Evolutionary conservation across 2,329 filamentous ascomycete genomes (phyloP).

Genomic region (Aspergillus sergii): DNA sequence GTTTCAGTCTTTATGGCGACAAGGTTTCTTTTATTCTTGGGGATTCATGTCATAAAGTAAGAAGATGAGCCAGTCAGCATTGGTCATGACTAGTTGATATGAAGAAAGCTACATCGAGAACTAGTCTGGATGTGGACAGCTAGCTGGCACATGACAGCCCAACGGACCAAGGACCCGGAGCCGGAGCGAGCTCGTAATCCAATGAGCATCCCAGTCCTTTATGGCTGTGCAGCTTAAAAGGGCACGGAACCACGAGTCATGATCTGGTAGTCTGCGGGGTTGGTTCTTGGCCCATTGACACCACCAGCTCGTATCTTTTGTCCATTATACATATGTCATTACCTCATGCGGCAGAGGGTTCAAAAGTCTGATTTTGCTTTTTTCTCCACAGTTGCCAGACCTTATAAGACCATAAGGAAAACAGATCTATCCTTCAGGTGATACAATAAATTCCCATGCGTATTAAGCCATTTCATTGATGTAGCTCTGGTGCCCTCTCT

Average conservation of each 20-base stretch:
- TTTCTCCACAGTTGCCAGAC: background rate
- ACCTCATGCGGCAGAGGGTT: background rate
- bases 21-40: too few relatives aligned
- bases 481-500: background rate
- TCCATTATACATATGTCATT: background rate
- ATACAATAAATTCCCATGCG: background rate
- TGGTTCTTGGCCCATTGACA: background rate
- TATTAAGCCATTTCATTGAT: conserved; percentile 3
- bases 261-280: background rate
- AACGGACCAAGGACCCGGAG: background rate
- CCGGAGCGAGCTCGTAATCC: background rate
- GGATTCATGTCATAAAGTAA: too few relatives aligned
- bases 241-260: background rate
- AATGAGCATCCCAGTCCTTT: background rate
- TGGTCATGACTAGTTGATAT: too few relatives aligned
- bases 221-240: background rate
- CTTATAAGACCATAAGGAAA: background rate
- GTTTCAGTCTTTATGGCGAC: too few relatives aligned
- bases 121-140: too few relatives aligned
- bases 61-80: too few relatives aligned
- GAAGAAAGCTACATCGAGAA: too few relatives aligned
- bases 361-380: background rate
- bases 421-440: background rate
- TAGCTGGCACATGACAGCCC: background rate
- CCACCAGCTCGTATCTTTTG: background rate